Evolutionary conservation across 2,329 filamentous ascomycete species (phyloP), one percentile per base, ranked within the genome.

Genomic region (Fusarium sp.): DNA sequence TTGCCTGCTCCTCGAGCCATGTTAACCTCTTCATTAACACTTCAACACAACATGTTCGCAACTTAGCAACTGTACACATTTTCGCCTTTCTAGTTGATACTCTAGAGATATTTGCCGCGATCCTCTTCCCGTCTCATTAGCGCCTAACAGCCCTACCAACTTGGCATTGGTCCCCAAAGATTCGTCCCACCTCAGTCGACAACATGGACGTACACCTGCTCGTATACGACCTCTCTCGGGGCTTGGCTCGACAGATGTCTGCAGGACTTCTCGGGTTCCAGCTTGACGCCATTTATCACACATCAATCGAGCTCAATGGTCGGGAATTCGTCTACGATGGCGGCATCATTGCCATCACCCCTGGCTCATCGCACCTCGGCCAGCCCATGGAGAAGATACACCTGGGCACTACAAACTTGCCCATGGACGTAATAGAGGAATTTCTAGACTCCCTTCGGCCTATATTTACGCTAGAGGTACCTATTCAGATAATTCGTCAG

Each of bases 221-320:
- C 66, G 88, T 95, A 40, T 96, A 96, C 78, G 93, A 96, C 83
- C 87, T 96, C 56, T 95, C 93, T 2, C 82, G 81, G n/a, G 89
- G 89, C 22, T 75, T 91, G 46, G 88, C 88, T 16, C 84, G 85
- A 11, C 84, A 90, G 73, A 84, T 90, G 84, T 90, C 88, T 20
- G 81, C 84, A 84, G 82, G 85, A 69, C 74, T 87, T 63, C 81
- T 91, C 11, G 84, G 88, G 17, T 87, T 90, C 73, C 85, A 88
- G 61, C 94, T 98, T 58, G 96, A 98, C 81, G 96, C 96, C 62
- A 91, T 99, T 62, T 98, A 98, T 77, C 96, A 99, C 81, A 98
- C 96, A 0, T 94, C 95, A 0, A 91, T 99, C 62, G 92, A 98
- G 46, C 87, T 98, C 42, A 89, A 91, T 61, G 92, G 92, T n/a